Evolutionary conservation across 1,139 yeast genomes (phyloP).

Genomic region (Hyphopichia fennica): DNA sequence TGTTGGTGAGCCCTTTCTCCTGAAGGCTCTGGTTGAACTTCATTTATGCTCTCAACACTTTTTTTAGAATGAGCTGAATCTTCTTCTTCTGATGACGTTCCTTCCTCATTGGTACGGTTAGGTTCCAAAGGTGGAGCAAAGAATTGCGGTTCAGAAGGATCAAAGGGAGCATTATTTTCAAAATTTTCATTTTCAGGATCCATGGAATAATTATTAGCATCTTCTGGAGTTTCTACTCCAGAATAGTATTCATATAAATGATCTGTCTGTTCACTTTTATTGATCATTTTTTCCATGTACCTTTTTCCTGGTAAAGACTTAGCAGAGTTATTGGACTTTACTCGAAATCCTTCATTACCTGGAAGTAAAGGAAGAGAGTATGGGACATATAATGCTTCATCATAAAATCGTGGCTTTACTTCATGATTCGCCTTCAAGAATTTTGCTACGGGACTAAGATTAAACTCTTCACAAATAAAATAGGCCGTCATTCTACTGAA

Average conservation of each 20-base stretch:
- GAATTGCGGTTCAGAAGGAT: slow-evolving; percentile 51
- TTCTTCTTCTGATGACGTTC: slow-evolving; percentile 1
- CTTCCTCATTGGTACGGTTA: slow-evolving; percentile 13
- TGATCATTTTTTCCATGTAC: slow-evolving; percentile 74
- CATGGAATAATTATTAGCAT: slow-evolving; percentile 57
- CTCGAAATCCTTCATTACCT: slow-evolving; percentile 81
- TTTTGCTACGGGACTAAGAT: slow-evolving; percentile 59
- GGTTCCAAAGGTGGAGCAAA: slow-evolving; percentile 43
- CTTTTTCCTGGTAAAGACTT: slow-evolving; percentile 61
- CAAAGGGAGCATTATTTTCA: slow-evolving; percentile 39
- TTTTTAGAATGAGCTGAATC: slow-evolving; percentile 7
- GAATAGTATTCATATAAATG: slow-evolving; percentile 90
- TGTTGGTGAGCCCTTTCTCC: not conserved
- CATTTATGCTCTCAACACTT: slow-evolving; percentile 17
- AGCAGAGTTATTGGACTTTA: slow-evolving; percentile 74
- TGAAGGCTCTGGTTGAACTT: slow-evolving; percentile 15
- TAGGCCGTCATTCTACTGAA: slow-evolving; percentile 89
- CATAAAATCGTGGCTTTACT: slow-evolving; percentile 83
- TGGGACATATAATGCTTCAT: slow-evolving; percentile 89
- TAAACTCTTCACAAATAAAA: slow-evolving; percentile 79
- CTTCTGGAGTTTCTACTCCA: slow-evolving; percentile 72
- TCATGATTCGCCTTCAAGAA: slow-evolving; percentile 71
- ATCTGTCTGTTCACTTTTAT: slow-evolving; percentile 79
- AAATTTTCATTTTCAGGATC: slow-evolving; percentile 45
- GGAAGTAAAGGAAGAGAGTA: slow-evolving; percentile 85